These are phyloP conservation scores for Carex scoparia DNA, from an alignment of 176 grass and related monocot species.

Conservation along the genomic window DNA sequence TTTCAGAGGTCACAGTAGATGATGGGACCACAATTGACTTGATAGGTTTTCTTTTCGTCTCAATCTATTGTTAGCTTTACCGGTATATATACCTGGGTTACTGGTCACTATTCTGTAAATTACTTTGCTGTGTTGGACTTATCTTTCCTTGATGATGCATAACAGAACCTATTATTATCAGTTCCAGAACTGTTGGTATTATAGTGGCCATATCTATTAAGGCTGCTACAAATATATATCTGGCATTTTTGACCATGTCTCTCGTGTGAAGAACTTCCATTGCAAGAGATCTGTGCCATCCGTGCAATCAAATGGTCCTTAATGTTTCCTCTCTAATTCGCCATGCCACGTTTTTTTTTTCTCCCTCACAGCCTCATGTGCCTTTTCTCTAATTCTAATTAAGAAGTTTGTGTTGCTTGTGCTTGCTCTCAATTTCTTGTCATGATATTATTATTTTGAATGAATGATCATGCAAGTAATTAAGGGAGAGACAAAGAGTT, in stretches of 20 bases:
- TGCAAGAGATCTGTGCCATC: neutral
- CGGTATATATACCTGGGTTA: neutral
- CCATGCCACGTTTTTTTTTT: neutral
- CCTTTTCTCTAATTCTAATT: neutral
- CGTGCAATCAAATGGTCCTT: neutral
- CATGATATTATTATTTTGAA: neutral
- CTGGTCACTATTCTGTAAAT: slow-evolving; percentile 3
- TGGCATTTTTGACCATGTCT: neutral
- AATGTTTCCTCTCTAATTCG: neutral
- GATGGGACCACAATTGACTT: slow-evolving; percentile 86
- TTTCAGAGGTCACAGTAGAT: slow-evolving; percentile 71
- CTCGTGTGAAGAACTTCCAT: neutral
- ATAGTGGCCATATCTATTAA: neutral
- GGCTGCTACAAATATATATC: neutral
- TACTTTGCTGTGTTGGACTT: neutral
- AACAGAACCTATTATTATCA: slow-evolving; percentile 14
- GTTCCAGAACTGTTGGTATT: slow-evolving; percentile 1
- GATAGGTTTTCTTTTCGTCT: slow-evolving; percentile 48
- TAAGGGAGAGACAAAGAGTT: neutral
- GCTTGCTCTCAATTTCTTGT: neutral
- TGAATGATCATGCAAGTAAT: neutral
- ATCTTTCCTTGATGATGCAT: neutral
- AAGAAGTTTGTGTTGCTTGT: neutral
- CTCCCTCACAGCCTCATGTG: neutral
- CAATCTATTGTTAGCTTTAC: slow-evolving; percentile 8